Evolutionary conservation across 2,329 filamentous ascomycete genomes (phyloP).

Genomic region (Exserohilum rostratum): DNA sequence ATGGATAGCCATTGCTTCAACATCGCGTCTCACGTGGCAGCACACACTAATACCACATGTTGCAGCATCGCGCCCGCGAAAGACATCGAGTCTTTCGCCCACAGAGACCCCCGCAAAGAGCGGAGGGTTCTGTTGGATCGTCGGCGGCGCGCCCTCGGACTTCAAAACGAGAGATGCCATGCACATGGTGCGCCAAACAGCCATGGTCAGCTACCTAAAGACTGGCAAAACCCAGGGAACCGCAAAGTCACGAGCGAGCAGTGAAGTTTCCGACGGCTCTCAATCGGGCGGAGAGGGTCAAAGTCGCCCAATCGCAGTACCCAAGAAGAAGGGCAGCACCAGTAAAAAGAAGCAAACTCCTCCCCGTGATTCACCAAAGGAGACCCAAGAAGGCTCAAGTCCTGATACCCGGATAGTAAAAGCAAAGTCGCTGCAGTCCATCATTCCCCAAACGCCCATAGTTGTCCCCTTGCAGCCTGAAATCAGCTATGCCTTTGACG

Average conservation of each 20-base stretch:
- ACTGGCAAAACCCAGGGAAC: slow-evolving; percentile 25
- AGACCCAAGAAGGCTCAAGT: slow-evolving; percentile 3
- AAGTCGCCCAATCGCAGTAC: slow-evolving; percentile 8
- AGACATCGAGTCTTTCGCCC: slow-evolving; percentile 15
- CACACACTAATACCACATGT: slow-evolving; percentile 7
- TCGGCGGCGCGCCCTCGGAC: slow-evolving; percentile 36
- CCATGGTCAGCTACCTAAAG: slow-evolving; percentile 43
- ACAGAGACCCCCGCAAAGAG: slow-evolving; percentile 7
- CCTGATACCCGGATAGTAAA: slow-evolving; percentile 14
- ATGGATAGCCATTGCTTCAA: not conserved
- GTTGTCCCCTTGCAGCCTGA: slow-evolving; percentile 22
- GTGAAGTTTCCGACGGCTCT: slow-evolving; percentile 27
- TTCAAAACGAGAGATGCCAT: slow-evolving; percentile 42
- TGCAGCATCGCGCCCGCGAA: slow-evolving; percentile 14
- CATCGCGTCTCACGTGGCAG: not conserved
- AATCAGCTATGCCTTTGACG: slow-evolving; percentile 30
- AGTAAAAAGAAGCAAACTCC: slow-evolving; percentile 10
- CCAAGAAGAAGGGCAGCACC: not conserved
- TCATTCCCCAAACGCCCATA: slow-evolving; percentile 30
- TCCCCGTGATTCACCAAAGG: slow-evolving; percentile 5
- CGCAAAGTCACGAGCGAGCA: slow-evolving; percentile 15
- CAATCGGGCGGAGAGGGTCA: slow-evolving; percentile 20
- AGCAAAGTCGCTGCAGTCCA: slow-evolving; percentile 12
- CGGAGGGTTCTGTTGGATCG: slow-evolving; percentile 40
- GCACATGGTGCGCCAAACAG: slow-evolving; percentile 43